Percentiles rank a stretch among this genome's conserved stretches.
These are phyloP conservation scores for Fragilariopsis cylindrus DNA, from an alignment of 108 stramenopile species.

Conservation along the genomic window DNA sequence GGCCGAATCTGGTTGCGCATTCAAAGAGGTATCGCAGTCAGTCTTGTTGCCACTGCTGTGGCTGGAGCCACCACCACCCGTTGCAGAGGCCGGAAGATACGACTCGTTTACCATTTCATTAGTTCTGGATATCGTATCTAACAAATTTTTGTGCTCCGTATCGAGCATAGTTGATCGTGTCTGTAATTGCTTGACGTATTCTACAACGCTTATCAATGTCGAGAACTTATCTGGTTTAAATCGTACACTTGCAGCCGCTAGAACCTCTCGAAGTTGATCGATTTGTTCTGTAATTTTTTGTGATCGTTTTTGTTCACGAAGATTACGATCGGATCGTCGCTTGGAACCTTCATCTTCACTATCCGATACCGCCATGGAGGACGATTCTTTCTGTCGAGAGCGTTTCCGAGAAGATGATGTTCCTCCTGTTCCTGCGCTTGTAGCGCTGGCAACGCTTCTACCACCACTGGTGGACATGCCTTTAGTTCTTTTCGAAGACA, in stretches of 20 bases:
- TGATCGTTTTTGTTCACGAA: constrained; percentile 77
- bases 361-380: constrained; percentile 55
- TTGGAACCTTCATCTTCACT: constrained; percentile 62
- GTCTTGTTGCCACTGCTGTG: neutral
- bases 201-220: constrained; percentile 65
- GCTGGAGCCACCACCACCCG: neutral
- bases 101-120: constrained; percentile 47
- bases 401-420: constrained; percentile 15
- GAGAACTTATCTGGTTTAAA: constrained; percentile 81
- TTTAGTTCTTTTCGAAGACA: neutral
- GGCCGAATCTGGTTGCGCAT: constrained; percentile 10
- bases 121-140: constrained; percentile 63
- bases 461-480: neutral
- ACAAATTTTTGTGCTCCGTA: constrained; percentile 67
- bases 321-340: constrained; percentile 71
- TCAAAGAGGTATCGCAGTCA: neutral
- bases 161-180: constrained; percentile 53
- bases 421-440: neutral
- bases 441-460: neutral
- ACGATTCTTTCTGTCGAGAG: constrained; percentile 5
- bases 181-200: constrained; percentile 76
- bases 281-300: constrained; percentile 76
- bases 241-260: constrained; percentile 54
- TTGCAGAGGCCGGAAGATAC: constrained; percentile 25
- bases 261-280: constrained; percentile 53